Evolutionary conservation across 1,139 yeast species (phyloP).

Genomic region (Tardiomyces blankii): DNA sequence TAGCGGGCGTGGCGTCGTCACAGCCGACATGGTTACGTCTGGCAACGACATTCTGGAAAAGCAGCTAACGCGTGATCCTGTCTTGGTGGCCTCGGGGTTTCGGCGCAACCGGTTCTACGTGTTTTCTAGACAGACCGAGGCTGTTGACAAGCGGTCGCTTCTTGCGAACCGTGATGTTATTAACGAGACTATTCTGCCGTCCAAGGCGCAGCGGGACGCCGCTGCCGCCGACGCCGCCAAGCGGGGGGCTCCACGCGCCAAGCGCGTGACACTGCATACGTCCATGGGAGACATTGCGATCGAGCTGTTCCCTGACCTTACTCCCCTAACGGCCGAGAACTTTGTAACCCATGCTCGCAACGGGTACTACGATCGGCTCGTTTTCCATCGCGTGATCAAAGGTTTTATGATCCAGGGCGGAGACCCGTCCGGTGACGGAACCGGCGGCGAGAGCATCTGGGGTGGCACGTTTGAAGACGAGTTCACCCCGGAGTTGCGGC

Average conservation of each 20-base stretch:
- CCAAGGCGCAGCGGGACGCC: not conserved
- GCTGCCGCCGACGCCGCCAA: constrained; percentile 1
- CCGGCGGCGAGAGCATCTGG: constrained; percentile 38
- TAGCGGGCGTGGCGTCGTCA: constrained; percentile 14
- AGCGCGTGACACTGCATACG: constrained; percentile 30
- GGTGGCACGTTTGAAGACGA: constrained; percentile 36
- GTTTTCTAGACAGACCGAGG: too few species aligned
- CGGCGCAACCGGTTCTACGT: too few species aligned
- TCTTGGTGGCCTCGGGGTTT: too few species aligned
- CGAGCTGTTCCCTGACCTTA: constrained; percentile 27
- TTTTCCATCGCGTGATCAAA: constrained; percentile 39
- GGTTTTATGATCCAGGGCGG: constrained; percentile 46
- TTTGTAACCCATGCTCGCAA: constrained; percentile 29
- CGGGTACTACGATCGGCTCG: constrained; percentile 32
- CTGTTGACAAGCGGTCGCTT: too few species aligned
- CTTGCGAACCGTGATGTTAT: constrained; percentile 3
- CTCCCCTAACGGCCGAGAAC: constrained; percentile 37
- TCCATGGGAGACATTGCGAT: constrained; percentile 36
- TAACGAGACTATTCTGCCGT: constrained; percentile 1
- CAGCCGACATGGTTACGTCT: constrained; percentile 32
- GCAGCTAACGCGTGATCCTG: not conserved
- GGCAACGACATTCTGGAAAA: constrained; percentile 12
- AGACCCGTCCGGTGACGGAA: constrained; percentile 40
- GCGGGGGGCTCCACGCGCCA: not conserved
- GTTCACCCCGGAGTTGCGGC: constrained; percentile 28